Conservation (phyloP, 306 rosid genomes). For the Cucumis cinereus region DNA sequence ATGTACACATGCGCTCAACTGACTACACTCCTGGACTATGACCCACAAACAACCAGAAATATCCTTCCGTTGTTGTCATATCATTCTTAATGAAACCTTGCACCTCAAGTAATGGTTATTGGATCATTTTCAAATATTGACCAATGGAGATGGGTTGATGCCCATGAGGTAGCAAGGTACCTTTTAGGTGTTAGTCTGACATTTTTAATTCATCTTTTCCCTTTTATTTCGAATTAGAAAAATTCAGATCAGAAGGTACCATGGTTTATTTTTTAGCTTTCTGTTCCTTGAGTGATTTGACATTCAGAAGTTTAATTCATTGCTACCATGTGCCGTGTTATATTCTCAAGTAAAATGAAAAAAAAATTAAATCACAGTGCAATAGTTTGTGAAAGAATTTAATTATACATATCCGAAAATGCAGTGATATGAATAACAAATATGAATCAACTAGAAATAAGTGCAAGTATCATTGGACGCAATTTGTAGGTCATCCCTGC, state of each 20-base stretch:
- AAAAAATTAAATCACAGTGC: not conserved
- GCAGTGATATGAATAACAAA: not conserved
- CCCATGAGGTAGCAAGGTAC: not conserved
- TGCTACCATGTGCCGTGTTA: not conserved
- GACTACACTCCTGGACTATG: not conserved
- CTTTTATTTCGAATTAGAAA: not conserved
- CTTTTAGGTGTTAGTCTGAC: not conserved
- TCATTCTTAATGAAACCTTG: not conserved
- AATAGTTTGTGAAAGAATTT: not conserved
- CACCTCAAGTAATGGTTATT: not conserved
- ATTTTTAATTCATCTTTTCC: not conserved
- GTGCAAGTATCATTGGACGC: not conserved
- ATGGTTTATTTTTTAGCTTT: not conserved
- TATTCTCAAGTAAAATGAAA: not conserved
- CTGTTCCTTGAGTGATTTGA: not conserved
- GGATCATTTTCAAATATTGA: not conserved
- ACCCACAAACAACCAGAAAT: not conserved
- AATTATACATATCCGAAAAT: not conserved
- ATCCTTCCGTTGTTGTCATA: not conserved
- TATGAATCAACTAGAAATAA: not conserved
- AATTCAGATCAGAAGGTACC: not conserved
- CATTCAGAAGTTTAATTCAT: not conserved
- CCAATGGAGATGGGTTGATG: not conserved
- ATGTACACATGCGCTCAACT: not conserved
- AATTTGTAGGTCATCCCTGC: not conserved